Conservation (phyloP, 2,329 filamentous ascomycete genomes). For the Fusarium citri region DNA sequence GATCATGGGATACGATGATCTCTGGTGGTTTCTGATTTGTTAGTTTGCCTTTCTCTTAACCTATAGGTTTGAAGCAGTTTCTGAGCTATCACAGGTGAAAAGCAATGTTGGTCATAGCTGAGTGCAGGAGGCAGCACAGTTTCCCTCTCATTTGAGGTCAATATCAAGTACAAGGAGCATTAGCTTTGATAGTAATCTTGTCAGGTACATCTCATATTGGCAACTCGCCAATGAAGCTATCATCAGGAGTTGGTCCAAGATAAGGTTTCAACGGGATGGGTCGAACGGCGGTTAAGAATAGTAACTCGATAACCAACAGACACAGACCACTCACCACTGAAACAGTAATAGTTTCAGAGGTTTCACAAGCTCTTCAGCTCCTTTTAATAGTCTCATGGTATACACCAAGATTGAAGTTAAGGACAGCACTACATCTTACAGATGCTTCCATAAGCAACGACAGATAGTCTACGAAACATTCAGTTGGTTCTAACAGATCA, state of each 20-base stretch:
- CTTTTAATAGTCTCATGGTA: not conserved
- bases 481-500: not conserved
- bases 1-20: not conserved
- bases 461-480: not conserved
- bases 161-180: not conserved
- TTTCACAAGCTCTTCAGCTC: conserved; percentile 5
- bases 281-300: conserved; percentile 9
- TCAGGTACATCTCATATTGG: not conserved
- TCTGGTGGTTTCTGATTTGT: not conserved
- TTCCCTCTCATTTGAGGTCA: not conserved
- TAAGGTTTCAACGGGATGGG: conserved; percentile 11
- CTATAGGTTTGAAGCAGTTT: not conserved
- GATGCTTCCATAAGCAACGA: not conserved
- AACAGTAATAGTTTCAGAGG: conserved; percentile 2
- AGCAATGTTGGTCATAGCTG: not conserved
- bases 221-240: not conserved
- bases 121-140: not conserved
- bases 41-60: not conserved
- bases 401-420: not conserved
- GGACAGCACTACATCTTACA: not conserved
- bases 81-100: not conserved
- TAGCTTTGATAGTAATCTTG: not conserved
- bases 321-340: conserved; percentile 1
- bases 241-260: not conserved
- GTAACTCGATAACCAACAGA: not conserved